Evolutionary conservation across 352 stramenopile species (phyloP).

Genomic region (Globisporangium megalacanthum): DNA sequence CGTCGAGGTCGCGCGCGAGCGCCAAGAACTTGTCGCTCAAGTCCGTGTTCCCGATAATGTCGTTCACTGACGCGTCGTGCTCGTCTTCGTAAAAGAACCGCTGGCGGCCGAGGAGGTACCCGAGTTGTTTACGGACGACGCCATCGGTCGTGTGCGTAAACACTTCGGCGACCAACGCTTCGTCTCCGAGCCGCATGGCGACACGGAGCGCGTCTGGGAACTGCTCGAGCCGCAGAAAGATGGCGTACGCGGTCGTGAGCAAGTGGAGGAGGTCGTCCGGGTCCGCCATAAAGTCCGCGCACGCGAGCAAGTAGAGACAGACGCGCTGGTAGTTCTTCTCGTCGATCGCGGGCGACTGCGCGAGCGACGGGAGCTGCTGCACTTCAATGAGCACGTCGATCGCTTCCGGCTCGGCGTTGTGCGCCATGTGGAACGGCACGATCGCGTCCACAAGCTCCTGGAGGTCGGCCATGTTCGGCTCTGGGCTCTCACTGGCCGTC

Average conservation of each 20-base stretch:
- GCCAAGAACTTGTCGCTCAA: constrained; percentile 96
- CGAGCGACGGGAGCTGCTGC: constrained; percentile 93
- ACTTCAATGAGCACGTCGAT: constrained; percentile 99
- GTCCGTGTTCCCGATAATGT: constrained; percentile 96
- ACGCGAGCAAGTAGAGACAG: constrained; percentile 98
- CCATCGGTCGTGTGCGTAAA: constrained; percentile 74
- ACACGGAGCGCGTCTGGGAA: constrained; percentile 96
- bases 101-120: constrained; percentile 94
- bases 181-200: constrained; percentile 90
- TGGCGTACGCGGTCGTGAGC: constrained; percentile 89
- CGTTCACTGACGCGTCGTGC: constrained; percentile 86
- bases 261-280: constrained; percentile 94
- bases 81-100: constrained; percentile 94
- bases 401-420: constrained; percentile 99
- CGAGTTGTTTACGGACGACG: constrained; percentile 89
- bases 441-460: constrained; percentile 97
- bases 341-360: constrained; percentile 93
- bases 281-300: constrained; percentile 98
- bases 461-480: constrained; percentile 88
- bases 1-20: constrained; percentile 96
- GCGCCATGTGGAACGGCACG: constrained; percentile 98
- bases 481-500: constrained; percentile 7
- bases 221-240: constrained; percentile 94
- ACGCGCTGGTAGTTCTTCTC: constrained; percentile 98
- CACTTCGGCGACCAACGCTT: constrained; percentile 65